Evolutionary conservation across 345 rosid genomes (phyloP).

Genomic region (Iberis pinnata): DNA sequence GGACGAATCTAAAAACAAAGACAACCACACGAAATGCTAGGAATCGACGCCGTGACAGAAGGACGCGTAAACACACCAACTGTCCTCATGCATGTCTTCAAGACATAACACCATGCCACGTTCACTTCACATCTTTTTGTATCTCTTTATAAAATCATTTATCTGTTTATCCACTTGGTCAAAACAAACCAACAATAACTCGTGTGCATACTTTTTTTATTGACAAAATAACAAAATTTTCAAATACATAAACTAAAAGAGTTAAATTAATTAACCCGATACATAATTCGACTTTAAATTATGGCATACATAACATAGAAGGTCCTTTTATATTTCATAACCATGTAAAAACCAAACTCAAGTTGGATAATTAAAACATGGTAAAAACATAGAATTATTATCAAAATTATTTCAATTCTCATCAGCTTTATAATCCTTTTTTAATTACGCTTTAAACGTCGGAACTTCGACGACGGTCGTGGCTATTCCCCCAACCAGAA

Average conservation of each 20-base stretch:
- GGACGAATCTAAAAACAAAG: not conserved
- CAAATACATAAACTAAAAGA: not conserved
- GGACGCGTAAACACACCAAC: slow-evolving; percentile 32
- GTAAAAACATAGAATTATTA: slow-evolving; percentile 11
- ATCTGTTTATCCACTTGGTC: slow-evolving; percentile 15
- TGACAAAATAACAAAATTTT: slow-evolving; percentile 7
- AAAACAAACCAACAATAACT: slow-evolving; percentile 9
- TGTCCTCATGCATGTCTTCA: slow-evolving; percentile 31
- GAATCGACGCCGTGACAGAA: slow-evolving; percentile 20
- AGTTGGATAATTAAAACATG: slow-evolving; percentile 22
- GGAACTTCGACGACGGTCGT: slow-evolving; percentile 36
- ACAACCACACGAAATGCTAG: slow-evolving; percentile 17
- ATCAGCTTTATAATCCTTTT: not conserved
- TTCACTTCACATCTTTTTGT: slow-evolving; percentile 21
- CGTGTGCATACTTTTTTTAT: not conserved
- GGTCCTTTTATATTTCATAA: not conserved
- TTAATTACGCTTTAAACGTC: slow-evolving; percentile 1
- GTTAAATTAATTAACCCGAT: not conserved
- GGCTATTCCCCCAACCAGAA: slow-evolving; percentile 49
- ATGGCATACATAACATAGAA: not conserved
- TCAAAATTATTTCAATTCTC: not conserved
- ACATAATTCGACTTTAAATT: not conserved
- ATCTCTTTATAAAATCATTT: no score
- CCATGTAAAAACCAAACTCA: slow-evolving; percentile 26
- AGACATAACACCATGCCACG: slow-evolving; percentile 24